Conservation (phyloP, 208 protist species). For the Leptomonas pyrrhocoris region DNA sequence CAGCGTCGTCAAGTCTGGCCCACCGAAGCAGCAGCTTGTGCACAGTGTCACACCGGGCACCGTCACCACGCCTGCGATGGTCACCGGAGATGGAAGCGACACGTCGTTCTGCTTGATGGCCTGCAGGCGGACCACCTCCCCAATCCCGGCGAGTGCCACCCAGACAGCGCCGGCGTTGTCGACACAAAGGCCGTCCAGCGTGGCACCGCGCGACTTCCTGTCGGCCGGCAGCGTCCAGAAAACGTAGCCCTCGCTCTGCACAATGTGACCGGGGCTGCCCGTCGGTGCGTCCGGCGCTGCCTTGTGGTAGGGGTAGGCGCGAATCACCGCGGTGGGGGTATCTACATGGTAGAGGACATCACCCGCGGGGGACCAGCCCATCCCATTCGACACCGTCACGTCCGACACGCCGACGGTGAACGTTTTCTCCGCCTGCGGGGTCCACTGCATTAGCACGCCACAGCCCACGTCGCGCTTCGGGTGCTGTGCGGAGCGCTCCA, state of each 20-base stretch:
- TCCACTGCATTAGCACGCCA: slow-evolving; percentile 29
- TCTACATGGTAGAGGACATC: slow-evolving; percentile 32
- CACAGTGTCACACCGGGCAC: slow-evolving; percentile 18
- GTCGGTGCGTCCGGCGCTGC: neutral
- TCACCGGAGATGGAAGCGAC: neutral
- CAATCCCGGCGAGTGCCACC: slow-evolving; percentile 32
- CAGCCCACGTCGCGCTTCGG: slow-evolving; percentile 14
- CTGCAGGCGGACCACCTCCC: slow-evolving; percentile 34
- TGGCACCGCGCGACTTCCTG: slow-evolving; percentile 16
- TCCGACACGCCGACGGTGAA: slow-evolving; percentile 16
- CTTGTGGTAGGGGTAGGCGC: slow-evolving; percentile 23
- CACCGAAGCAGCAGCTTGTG: slow-evolving; percentile 44
- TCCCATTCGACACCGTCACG: slow-evolving; percentile 33
- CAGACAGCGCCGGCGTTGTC: slow-evolving; percentile 27
- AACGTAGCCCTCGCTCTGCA: slow-evolving; percentile 8
- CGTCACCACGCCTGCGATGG: slow-evolving; percentile 28
- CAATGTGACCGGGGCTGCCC: neutral
- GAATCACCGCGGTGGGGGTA: slow-evolving; percentile 17
- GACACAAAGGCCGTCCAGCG: slow-evolving; percentile 33
- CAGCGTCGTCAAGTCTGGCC: slow-evolving; percentile 26
- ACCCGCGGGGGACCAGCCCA: slow-evolving; percentile 30
- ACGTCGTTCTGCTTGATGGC: neutral
- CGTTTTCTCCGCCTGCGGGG: neutral
- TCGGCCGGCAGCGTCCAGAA: slow-evolving; percentile 23
- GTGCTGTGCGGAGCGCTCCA: slow-evolving; percentile 26